phyloP scores from a whole-genome alignment of 176 grass and related monocot species.

The Lolium multiflorum region DNA sequence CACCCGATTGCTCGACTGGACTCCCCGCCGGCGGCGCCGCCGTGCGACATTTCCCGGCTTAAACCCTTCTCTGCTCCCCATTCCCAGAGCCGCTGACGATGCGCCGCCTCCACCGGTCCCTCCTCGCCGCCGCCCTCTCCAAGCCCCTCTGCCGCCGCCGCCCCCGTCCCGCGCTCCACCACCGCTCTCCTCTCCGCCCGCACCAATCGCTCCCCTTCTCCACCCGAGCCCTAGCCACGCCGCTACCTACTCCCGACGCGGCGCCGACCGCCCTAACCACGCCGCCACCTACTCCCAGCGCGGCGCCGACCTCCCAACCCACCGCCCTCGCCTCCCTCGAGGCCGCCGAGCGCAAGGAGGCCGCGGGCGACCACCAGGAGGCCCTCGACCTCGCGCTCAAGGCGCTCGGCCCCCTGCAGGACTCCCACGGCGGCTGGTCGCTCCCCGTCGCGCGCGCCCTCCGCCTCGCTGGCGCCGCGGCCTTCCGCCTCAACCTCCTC shows the following conservation, averaged over 20 bases:
- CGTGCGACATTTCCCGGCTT: background rate
- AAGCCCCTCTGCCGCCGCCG: constrained; percentile 34
- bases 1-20: background rate
- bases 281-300: constrained; percentile 13
- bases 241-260: background rate
- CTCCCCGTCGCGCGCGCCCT: constrained; percentile 66
- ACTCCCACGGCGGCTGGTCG: constrained; percentile 73
- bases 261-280: constrained; percentile 37
- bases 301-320: constrained; percentile 35
- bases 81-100: constrained; percentile 20
- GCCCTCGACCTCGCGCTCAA: constrained; percentile 61
- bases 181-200: background rate
- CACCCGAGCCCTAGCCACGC: constrained; percentile 39
- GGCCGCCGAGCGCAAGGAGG: constrained; percentile 51
- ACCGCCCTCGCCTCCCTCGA: constrained; percentile 45
- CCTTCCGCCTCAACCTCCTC: constrained; percentile 49
- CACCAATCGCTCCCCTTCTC: constrained; percentile 46
- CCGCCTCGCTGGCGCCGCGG: constrained; percentile 60
- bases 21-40: background rate
- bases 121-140: constrained; percentile 50
- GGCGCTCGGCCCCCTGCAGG: constrained; percentile 61
- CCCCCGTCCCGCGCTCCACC: background rate
- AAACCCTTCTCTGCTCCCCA: background rate
- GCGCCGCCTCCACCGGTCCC: constrained; percentile 48
- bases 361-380: constrained; percentile 45